A percentile compares a stretch with the other conserved stretches of the same genome.
Conservation (phyloP, 441 rosid genomes). For the Erodium texanum region DNA sequence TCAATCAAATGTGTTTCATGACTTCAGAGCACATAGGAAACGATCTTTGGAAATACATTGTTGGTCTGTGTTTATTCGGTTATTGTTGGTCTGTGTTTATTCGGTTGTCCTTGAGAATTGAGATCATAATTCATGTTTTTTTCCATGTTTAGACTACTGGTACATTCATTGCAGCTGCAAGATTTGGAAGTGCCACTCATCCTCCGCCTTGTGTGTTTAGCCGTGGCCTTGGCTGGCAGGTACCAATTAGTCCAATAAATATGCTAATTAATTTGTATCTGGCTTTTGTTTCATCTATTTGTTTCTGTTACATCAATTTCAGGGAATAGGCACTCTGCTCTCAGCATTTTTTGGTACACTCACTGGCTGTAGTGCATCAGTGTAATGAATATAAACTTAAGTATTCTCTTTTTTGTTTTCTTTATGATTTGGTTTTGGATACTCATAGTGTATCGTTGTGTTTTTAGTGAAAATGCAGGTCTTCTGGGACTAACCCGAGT, state of each 20-base stretch:
- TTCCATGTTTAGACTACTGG: constrained; percentile 70
- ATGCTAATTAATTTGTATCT: not conserved
- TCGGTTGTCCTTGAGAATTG: not conserved
- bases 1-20: not conserved
- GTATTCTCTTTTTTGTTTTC: not conserved
- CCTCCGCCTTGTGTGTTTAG: constrained; percentile 80
- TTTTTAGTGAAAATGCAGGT: constrained; percentile 85
- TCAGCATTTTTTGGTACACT: not conserved
- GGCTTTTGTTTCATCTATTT: no score
- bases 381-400: not conserved
- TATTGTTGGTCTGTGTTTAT: not conserved
- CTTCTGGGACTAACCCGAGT: constrained; percentile 81
- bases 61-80: not conserved
- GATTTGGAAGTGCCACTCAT: constrained; percentile 86
- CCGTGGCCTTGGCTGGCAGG: constrained; percentile 99
- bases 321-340: not conserved
- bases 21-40: not conserved
- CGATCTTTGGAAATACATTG: not conserved
- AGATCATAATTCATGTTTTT: not conserved
- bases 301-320: not conserved
- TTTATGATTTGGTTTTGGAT: not conserved
- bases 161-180: constrained; percentile 65
- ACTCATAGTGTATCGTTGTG: not conserved
- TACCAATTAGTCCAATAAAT: constrained; percentile 20
- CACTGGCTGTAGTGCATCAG: not conserved